A percentile compares a stretch with the other conserved stretches of the same genome.
phyloP scores from a whole-genome alignment of 306 rosid species.

The Sesbania bispinosa region DNA sequence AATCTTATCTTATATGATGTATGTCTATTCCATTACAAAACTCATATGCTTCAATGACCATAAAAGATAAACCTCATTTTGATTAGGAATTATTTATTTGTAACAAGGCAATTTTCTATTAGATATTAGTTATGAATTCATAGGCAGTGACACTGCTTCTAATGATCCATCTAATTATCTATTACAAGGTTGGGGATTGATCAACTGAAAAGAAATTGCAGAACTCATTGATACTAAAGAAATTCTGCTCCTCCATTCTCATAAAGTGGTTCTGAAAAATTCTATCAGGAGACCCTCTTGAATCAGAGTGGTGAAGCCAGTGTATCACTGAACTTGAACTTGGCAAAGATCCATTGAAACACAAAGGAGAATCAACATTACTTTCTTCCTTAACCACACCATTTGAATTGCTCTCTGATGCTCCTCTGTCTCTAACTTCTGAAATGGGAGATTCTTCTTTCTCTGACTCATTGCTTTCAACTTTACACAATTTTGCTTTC shows the following conservation, averaged over 20 bases:
- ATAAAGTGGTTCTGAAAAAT: slow-evolving; percentile 36
- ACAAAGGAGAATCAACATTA: slow-evolving; percentile 34
- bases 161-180: slow-evolving; percentile 26
- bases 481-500: slow-evolving; percentile 40
- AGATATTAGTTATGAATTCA: not conserved
- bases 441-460: slow-evolving; percentile 44
- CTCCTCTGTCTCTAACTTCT: slow-evolving; percentile 21
- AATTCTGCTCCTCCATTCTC: slow-evolving; percentile 54
- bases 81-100: not conserved
- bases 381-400: slow-evolving; percentile 44
- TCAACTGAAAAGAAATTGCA: slow-evolving; percentile 71
- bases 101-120: not conserved
- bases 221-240: slow-evolving; percentile 42
- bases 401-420: slow-evolving; percentile 40
- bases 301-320: slow-evolving; percentile 47
- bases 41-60: not conserved
- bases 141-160: slow-evolving; percentile 8
- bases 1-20: slow-evolving; percentile 2
- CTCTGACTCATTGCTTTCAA: slow-evolving; percentile 25
- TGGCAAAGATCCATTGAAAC: slow-evolving; percentile 34
- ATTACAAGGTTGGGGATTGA: slow-evolving; percentile 67
- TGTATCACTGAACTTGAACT: slow-evolving; percentile 37
- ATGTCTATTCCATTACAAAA: not conserved
- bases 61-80: not conserved
- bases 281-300: slow-evolving; percentile 33